Evolutionary conservation across 768 basidiomycete species (phyloP).

Genomic region (Omphalotus guepiniiformis): DNA sequence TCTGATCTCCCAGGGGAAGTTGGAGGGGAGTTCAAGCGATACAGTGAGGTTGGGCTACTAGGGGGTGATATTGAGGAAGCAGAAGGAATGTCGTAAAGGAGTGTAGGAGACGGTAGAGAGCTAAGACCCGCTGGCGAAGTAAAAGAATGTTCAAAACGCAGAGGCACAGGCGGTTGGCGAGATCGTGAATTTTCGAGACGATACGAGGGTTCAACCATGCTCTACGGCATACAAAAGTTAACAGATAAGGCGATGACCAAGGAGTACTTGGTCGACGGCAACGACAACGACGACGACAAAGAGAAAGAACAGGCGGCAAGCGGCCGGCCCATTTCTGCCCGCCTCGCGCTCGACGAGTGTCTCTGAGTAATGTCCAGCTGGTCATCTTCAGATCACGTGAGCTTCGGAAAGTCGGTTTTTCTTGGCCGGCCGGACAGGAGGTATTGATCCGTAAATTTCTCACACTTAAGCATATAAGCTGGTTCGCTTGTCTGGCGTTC

Average conservation of each 20-base stretch:
- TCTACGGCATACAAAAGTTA: neutral
- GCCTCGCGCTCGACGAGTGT: neutral
- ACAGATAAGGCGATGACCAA: neutral
- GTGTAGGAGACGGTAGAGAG: constrained; percentile 47
- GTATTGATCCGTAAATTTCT: too few relatives aligned
- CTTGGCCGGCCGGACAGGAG: too few relatives aligned
- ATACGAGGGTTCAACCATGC: constrained; percentile 36
- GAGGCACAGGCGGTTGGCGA: constrained; percentile 46
- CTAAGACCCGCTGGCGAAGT: constrained; percentile 39
- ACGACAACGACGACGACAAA: neutral
- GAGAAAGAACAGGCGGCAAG: neutral
- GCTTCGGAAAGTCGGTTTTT: too few relatives aligned
- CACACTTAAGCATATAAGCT: too few relatives aligned
- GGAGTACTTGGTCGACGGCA: neutral
- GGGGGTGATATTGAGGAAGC: constrained; percentile 55
- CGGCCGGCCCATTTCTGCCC: neutral
- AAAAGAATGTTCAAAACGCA: constrained; percentile 49
- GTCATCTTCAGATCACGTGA: too few relatives aligned
- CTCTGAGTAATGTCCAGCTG: too few relatives aligned
- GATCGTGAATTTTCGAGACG: constrained; percentile 61
- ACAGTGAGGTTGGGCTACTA: constrained; percentile 44
- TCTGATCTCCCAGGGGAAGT: constrained; percentile 48
- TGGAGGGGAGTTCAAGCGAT: constrained; percentile 49
- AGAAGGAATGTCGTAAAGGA: constrained; percentile 75
- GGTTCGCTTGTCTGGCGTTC: too few relatives aligned